These are phyloP conservation scores for Herpetomonas muscarum DNA, from an alignment of 208 protist species.

Conservation along the genomic window DNA sequence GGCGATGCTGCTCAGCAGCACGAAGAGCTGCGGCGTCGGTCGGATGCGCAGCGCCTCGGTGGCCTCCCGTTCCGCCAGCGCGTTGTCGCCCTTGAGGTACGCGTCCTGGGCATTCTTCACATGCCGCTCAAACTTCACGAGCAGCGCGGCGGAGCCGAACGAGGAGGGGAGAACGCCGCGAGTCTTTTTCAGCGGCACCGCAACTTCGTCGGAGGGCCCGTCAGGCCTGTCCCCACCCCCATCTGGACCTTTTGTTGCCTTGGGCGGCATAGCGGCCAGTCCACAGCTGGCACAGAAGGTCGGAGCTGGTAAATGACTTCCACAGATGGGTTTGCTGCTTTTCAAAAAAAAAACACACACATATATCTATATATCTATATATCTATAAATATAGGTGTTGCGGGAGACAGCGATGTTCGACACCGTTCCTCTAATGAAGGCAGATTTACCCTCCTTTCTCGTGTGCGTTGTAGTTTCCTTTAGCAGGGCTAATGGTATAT, in stretches of 20 bases:
- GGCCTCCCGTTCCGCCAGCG: constrained; percentile 55
- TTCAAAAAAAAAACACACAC: background rate
- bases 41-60: constrained; percentile 72
- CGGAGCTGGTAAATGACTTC: too few relatives aligned
- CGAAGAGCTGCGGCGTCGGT: constrained; percentile 78
- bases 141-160: constrained; percentile 51
- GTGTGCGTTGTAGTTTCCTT: too few relatives aligned
- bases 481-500: too few relatives aligned
- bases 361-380: background rate
- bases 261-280: too few relatives aligned
- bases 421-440: too few relatives aligned
- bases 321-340: background rate
- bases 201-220: too few relatives aligned
- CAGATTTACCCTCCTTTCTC: too few relatives aligned
- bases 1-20: constrained; percentile 72
- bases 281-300: too few relatives aligned
- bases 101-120: constrained; percentile 61
- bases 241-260: too few relatives aligned
- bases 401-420: too few relatives aligned
- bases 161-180: constrained; percentile 23
- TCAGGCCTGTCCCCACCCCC: too few relatives aligned
- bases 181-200: too few relatives aligned
- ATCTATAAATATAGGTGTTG: background rate
- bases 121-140: constrained; percentile 57
- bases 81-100: constrained; percentile 58